These are phyloP conservation scores for Talaromyces proteolyticus DNA, from an alignment of 495 filamentous ascomycete species.

Conservation along the genomic window DNA sequence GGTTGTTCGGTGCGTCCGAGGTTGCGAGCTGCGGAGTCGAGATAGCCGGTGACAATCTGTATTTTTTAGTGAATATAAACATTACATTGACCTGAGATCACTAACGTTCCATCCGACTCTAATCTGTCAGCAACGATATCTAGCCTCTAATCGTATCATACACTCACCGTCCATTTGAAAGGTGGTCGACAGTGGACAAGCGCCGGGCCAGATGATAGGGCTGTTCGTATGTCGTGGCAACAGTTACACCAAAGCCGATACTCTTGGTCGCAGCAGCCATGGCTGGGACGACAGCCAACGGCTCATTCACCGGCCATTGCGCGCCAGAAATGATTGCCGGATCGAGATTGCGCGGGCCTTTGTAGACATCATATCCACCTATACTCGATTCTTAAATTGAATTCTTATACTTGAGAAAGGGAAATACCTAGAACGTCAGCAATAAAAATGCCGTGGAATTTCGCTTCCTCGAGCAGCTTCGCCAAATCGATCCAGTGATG, in stretches of 20 bases:
- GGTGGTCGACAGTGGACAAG: slow-evolving; percentile 60
- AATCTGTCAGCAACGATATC: slow-evolving; percentile 1
- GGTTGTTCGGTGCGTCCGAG: slow-evolving; percentile 48
- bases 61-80: not conserved
- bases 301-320: slow-evolving; percentile 62
- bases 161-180: slow-evolving; percentile 51
- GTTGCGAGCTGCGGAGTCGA: slow-evolving; percentile 62
- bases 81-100: not conserved
- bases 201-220: slow-evolving; percentile 63
- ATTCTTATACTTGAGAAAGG: not conserved
- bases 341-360: slow-evolving; percentile 48
- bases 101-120: slow-evolving; percentile 51
- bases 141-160: not conserved
- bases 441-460: slow-evolving; percentile 54
- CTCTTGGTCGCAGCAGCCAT: slow-evolving; percentile 52
- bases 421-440: slow-evolving; percentile 42
- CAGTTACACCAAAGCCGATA: slow-evolving; percentile 65
- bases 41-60: slow-evolving; percentile 57
- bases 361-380: slow-evolving; percentile 64
- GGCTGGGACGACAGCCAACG: slow-evolving; percentile 34
- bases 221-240: slow-evolving; percentile 64
- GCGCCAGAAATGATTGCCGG: slow-evolving; percentile 54
- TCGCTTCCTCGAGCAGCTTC: slow-evolving; percentile 39
- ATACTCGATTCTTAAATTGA: too few species aligned
- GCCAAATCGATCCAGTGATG: slow-evolving; percentile 45